Evolutionary conservation across 2,329 filamentous ascomycete genomes (phyloP).

Genomic region (Venturia carpophila): DNA sequence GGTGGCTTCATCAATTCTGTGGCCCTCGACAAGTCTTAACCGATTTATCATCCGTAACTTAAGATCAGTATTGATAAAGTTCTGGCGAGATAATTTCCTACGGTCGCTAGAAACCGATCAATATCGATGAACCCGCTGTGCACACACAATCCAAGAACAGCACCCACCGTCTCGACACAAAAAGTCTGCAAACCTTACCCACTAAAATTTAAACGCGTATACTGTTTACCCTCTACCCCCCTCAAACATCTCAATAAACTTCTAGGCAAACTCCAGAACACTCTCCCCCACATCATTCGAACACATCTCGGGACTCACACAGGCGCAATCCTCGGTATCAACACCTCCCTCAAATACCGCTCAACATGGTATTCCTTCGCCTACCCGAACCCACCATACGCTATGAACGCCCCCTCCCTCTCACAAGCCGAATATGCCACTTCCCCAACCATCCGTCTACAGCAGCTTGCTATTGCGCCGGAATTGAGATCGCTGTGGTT

Average conservation of each 20-base stretch:
- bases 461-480: slow-evolving; percentile 53
- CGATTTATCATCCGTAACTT: too few species aligned
- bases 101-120: too few species aligned
- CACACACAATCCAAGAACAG: too few species aligned
- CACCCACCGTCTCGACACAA: too few species aligned
- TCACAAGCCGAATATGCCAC: slow-evolving; percentile 57
- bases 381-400: slow-evolving; percentile 56
- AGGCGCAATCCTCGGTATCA: slow-evolving; percentile 57
- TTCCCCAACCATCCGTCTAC: slow-evolving; percentile 62
- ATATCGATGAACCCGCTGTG: too few species aligned
- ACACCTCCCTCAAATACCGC: slow-evolving; percentile 55
- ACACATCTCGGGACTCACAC: slow-evolving; percentile 44
- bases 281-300: slow-evolving; percentile 27
- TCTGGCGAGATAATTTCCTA: too few species aligned
- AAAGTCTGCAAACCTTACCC: too few species aligned
- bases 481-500: slow-evolving; percentile 31
- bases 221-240: too few species aligned
- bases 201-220: too few species aligned
- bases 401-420: slow-evolving; percentile 51
- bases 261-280: slow-evolving; percentile 16
- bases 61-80: too few species aligned
- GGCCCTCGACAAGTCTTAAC: too few species aligned
- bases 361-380: slow-evolving; percentile 59
- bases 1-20: too few species aligned
- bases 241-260: slow-evolving; percentile 14